Evolutionary conservation across 805 yeast genomes (phyloP), one percentile per base, ranked within the genome.

Genomic region (Maudiozyma bulderi): DNA sequence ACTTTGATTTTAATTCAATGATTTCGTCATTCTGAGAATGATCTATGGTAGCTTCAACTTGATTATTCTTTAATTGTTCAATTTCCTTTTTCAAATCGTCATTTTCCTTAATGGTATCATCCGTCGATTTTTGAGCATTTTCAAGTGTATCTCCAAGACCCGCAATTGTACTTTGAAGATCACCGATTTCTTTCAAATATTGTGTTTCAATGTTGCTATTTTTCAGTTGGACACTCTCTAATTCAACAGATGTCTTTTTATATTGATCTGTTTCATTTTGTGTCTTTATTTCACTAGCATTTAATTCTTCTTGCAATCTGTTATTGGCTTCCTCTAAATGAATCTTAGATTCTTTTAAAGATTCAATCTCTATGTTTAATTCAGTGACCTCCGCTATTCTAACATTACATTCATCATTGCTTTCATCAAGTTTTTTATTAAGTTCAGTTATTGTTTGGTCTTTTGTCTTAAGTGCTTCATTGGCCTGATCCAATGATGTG

Each of bases 331-430:
- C 38, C 57, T 61, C 49, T 50, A 62, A 30, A 11, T 46, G 49
- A 44, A 52, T 20, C 26, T 59, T 58, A 1, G 52, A n/a, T 32
- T 62, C 67, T 44, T 64, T 66, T 9, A 73, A 44, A 4, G 65
- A 62, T n/a, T 59, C 59, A 1, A 72, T 40, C 26, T 68, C 66
- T 9, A 55, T 49, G 31, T 60, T 58, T 45, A 74, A 64, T 37
- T 67, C 62, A 1, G 54, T 52, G 3, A 67, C 68, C 33, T 73
- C 62, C 28, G 73, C 71, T n/a, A 66, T 62, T 6, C 69, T 56
- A 44, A 66, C 66, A 4, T 53, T 56, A 45, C 68, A 72, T 48
- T 67, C 69, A 33, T 67, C 70, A 38, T 60, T 60, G 0, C 54
- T 48, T 13, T 49, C 54, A 40, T 62, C 66, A 13, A 55, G 53